Evolutionary conservation across 345 rosid genomes (phyloP), one percentile per base, ranked within the genome.

Genomic region (Carallia pectinifolia): DNA sequence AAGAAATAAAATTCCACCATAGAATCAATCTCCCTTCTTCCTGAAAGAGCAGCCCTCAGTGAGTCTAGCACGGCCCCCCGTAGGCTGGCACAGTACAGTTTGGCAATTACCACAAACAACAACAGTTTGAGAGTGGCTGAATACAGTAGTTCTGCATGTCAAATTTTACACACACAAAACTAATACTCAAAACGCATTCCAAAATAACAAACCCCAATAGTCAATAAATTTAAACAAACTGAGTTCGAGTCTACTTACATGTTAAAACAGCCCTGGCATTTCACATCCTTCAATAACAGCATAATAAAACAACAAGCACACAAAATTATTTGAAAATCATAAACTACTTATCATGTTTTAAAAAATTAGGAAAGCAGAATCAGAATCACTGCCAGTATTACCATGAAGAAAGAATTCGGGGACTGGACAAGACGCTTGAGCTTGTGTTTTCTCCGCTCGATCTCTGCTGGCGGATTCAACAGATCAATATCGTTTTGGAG

Each of bases 111-210:
- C 30, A 1, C 59, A 55, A 55, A 55, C 59, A 23, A 55, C 31
- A 55, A 55, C 31, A 55, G 31, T 55, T 55, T 55, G 59, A 8
- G 59, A 55, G 59, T 54, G 59, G 59, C 59, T 54, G 59, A 54
- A 54, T 19, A 54, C 13, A 23, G 31, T 54, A 7, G 59, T 54
- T 54, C 59, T 19, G 59, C 59, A 54, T 2, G 23, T n/a, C 23
- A 54, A 23, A 54, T 40, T 40, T 2, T 40, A 40, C 15, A 40
- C 15, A 40, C 48, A 40, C 10, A 40, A 40, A 40, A 40, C 10
- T 23, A 39, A 7, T 2, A 7, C 15, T 10, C 48, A 40, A 40
- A 40, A 40, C 9, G 2, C 48, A 40, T 40, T 40, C 48, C 48
- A 40, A 40, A 40, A 40, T 9, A 40, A 40, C 13, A 40, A 40